These are phyloP conservation scores for Pseudogymnoascus sp. DNA, from an alignment of 2,329 filamentous ascomycete species.

Conservation along the genomic window DNA sequence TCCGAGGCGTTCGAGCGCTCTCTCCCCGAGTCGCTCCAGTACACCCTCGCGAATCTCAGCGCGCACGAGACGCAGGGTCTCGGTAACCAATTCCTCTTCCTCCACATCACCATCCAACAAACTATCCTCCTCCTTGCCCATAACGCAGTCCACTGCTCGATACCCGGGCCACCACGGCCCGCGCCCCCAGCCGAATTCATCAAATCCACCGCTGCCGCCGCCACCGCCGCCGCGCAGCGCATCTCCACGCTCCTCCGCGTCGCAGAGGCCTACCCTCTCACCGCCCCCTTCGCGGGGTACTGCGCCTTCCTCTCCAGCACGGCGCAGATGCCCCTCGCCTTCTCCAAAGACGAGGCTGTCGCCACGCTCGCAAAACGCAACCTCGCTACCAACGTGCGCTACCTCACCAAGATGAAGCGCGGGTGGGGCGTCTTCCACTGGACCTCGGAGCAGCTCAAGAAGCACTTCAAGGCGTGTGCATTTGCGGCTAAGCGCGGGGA, in stretches of 20 bases:
- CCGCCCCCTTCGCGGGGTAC: constrained; percentile 90
- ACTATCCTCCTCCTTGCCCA: constrained; percentile 80
- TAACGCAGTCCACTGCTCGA: not conserved
- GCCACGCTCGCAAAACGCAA: constrained; percentile 76
- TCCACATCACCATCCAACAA: constrained; percentile 86
- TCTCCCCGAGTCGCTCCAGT: constrained; percentile 65
- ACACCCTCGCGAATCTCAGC: constrained; percentile 73
- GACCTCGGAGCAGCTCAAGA: constrained; percentile 86
- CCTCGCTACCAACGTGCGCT: constrained; percentile 79
- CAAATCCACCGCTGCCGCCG: constrained; percentile 63
- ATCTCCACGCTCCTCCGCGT: constrained; percentile 81
- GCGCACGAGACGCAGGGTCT: constrained; percentile 76
- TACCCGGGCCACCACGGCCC: constrained; percentile 32
- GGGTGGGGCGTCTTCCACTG: constrained; percentile 99
- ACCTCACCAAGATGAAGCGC: constrained; percentile 88
- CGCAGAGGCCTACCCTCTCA: constrained; percentile 68
- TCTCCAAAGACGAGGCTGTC: constrained; percentile 70
- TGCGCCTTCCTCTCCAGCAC: constrained; percentile 89
- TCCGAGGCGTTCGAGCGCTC: constrained; percentile 60
- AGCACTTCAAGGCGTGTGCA: constrained; percentile 76
- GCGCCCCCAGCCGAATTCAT: constrained; percentile 55
- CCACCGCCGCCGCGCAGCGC: constrained; percentile 74
- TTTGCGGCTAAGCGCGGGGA: constrained; percentile 67
- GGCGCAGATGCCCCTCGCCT: constrained; percentile 88
- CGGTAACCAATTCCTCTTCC: constrained; percentile 84